Percentiles rank a stretch among this genome's conserved stretches.
phyloP scores from a whole-genome alignment of 768 basidiomycete species.

The Infundibulicybe gibba region DNA sequence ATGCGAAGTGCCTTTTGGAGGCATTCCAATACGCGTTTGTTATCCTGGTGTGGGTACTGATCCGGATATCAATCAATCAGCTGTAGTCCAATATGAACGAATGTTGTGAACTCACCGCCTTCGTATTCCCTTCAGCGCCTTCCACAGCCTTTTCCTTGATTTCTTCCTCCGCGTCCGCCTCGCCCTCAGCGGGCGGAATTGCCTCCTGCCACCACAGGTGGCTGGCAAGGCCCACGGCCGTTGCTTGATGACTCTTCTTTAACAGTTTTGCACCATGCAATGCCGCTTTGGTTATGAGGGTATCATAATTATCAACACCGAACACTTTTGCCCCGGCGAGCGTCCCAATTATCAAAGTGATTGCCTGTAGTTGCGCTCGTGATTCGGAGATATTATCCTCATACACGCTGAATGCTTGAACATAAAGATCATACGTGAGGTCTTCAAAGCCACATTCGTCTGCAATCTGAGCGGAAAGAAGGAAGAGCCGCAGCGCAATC shows the following conservation, averaged over 20 bases:
- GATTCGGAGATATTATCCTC: slow-evolving; percentile 97
- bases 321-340: slow-evolving; percentile 90
- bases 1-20: slow-evolving; percentile 95
- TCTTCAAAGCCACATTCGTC: slow-evolving; percentile 96
- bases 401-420: slow-evolving; percentile 96
- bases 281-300: slow-evolving; percentile 97
- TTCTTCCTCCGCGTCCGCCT: slow-evolving; percentile 36
- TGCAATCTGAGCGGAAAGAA: slow-evolving; percentile 92
- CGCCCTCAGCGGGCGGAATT: slow-evolving; percentile 25
- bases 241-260: slow-evolving; percentile 98
- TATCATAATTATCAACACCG: slow-evolving; percentile 93
- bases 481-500: slow-evolving; percentile 92
- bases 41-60: slow-evolving; percentile 87
- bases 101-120: slow-evolving; percentile 46
- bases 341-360: slow-evolving; percentile 90
- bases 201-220: slow-evolving; percentile 98
- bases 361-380: slow-evolving; percentile 94
- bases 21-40: slow-evolving; percentile 96
- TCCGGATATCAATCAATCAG: slow-evolving; percentile 2
- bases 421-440: slow-evolving; percentile 95
- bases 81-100: background rate
- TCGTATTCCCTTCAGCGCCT: slow-evolving; percentile 34
- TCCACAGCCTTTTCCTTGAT: slow-evolving; percentile 41
- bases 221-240: slow-evolving; percentile 90
- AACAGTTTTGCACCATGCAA: slow-evolving; percentile 92